These are phyloP conservation scores for Globisporangium paroecandrum DNA, from an alignment of 352 stramenopile genomes.

Conservation along the genomic window DNA sequence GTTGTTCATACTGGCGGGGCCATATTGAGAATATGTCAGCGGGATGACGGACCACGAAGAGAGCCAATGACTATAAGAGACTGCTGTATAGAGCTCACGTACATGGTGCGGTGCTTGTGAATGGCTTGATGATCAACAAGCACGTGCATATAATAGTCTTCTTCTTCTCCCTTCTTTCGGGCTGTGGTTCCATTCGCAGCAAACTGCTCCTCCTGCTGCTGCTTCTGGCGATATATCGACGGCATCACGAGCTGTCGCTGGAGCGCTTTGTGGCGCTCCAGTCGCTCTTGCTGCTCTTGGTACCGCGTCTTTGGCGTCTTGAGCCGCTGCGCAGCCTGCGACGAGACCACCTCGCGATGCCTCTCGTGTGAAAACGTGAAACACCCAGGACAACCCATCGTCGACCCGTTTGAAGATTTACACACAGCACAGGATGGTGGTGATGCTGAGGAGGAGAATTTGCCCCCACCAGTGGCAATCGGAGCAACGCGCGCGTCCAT, in stretches of 20 bases:
- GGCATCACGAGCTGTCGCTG: constrained; percentile 51
- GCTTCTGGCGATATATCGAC: constrained; percentile 16
- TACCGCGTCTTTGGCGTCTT: constrained; percentile 52
- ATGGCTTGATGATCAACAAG: constrained; percentile 50
- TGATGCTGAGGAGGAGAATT: background rate
- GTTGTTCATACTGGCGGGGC: constrained; percentile 33
- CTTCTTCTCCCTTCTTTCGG: constrained; percentile 14
- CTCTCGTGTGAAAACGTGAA: constrained; percentile 50
- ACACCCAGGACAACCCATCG: constrained; percentile 59
- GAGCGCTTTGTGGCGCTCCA: constrained; percentile 40
- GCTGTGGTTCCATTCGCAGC: background rate
- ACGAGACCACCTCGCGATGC: constrained; percentile 31
- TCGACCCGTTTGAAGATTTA: constrained; percentile 15
- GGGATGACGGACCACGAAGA: background rate
- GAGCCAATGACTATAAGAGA: background rate
- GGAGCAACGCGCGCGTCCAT: constrained; percentile 27
- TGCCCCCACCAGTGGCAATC: background rate
- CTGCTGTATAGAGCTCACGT: constrained; percentile 10
- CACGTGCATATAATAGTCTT: constrained; percentile 49
- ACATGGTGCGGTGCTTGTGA: constrained; percentile 58
- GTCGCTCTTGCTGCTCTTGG: constrained; percentile 41
- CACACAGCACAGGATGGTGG: constrained; percentile 31
- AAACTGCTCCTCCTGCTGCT: background rate
- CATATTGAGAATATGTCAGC: background rate
- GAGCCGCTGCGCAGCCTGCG: constrained; percentile 38